Base-by-base conservation (phyloP, 306 rosid species). In the Heteromeles arbutifolia region DNA sequence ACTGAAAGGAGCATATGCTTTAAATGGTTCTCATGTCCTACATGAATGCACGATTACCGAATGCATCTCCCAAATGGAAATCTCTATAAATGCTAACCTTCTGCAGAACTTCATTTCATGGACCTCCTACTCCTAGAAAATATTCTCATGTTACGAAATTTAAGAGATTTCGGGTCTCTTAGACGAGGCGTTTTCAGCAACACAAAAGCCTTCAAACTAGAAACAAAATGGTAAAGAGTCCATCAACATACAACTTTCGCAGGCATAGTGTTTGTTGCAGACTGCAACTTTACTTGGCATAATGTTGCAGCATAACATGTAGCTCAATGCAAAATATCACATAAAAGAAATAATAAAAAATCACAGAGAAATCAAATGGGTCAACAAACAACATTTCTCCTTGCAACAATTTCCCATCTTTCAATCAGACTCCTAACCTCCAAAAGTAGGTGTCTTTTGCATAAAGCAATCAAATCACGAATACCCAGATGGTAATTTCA, bases 401-500 rank as follows among this genome's bases (percentile, higher is more conserved):
- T 6, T 22, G 7, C 43, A 72, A 8, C 45, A 74, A 58, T 14
- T 25, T 29, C n/a, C 29, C 12, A 31, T 22, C 15, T 44, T 62
- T 67, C 41, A 15, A 43, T 24, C 15, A 39, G 65, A 62, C 45
- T 61, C 25, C 62, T 21, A 67, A 26, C 77, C 75, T 61, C 67
- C 32, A 65, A 53, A 44, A 73, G 63, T 22, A 44, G 50, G 10
- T 25, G 53, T 37, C 52, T 67, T 41, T n/a, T 26, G 15, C 25
- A 24, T 17, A 73, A 44, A 53, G 5, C 50, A 29, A 65, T 12
- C 6, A 61, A 44, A 50, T 43, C 22, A 1, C 72, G 9, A 19
- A 76, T 56, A 69, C 22, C 79, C 63, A 56, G 70, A 73, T 69
- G 22, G 39, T 10, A 50, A 52, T 26, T 67, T 24, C 75, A 41